Conservation (phyloP, 495 filamentous ascomycete genomes). For the Saxophila tyrrhenica region DNA sequence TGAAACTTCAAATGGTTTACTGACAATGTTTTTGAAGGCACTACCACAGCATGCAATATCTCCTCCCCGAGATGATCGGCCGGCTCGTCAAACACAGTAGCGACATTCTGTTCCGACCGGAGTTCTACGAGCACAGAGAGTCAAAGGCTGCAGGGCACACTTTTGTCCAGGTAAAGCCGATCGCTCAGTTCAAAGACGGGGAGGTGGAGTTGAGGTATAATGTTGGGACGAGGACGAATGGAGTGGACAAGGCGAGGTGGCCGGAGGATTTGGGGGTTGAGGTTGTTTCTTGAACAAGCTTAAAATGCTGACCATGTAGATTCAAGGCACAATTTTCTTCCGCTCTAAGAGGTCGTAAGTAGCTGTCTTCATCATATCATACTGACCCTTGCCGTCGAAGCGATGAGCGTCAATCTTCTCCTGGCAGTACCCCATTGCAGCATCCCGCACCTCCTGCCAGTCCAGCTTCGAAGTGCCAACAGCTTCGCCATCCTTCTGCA, state of each 20-base stretch:
- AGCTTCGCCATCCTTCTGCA: constrained; percentile 26
- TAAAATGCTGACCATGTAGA: too few relatives aligned
- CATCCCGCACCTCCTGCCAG: constrained; percentile 20
- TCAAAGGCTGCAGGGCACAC: constrained; percentile 17
- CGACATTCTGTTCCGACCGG: constrained; percentile 19
- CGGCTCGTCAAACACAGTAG: constrained; percentile 20
- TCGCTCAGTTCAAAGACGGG: constrained; percentile 22
- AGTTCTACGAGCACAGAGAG: constrained; percentile 26
- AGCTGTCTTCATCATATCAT: background rate
- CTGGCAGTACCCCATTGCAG: constrained; percentile 1
- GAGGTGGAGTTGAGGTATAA: constrained; percentile 24
- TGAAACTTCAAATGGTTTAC: background rate
- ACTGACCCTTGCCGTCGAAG: background rate
- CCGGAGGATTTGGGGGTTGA: constrained; percentile 27
- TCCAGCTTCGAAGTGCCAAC: constrained; percentile 29
- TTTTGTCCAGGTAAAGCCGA: constrained; percentile 22
- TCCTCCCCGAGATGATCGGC: constrained; percentile 20
- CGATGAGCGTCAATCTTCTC: background rate
- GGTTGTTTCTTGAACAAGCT: constrained; percentile 16
- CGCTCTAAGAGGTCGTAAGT: background rate
- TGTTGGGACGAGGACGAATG: constrained; percentile 28
- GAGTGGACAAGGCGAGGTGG: constrained; percentile 26
- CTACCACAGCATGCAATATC: constrained; percentile 25
- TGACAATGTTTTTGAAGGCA: constrained; percentile 2
- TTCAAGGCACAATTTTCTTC: too few relatives aligned